phyloP scores from a whole-genome alignment of 305 asterid species.

The Fraxinus greggii region DNA sequence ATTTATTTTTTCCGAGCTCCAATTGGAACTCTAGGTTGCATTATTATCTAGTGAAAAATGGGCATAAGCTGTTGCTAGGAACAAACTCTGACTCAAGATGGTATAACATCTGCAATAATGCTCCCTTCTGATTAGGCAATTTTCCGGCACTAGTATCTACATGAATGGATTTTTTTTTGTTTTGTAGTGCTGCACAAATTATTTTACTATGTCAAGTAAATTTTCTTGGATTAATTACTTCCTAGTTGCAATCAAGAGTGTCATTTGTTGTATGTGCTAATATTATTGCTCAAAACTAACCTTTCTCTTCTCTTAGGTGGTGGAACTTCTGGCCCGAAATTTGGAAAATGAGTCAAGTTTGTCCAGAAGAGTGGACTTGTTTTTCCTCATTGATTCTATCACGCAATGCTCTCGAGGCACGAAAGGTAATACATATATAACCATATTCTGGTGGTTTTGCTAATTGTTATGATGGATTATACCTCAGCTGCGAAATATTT shows the following conservation, averaged over 20 bases:
- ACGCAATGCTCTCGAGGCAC: constrained; percentile 73
- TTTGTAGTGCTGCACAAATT: background rate
- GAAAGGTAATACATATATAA: constrained; percentile 52
- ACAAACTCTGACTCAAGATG: background rate
- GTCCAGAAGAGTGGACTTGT: constrained; percentile 77
- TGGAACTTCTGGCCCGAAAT: constrained; percentile 60
- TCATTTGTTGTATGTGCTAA: background rate
- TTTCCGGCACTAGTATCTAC: background rate
- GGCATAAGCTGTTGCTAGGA: background rate
- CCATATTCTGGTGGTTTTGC: constrained; percentile 10
- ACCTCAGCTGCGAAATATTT: constrained; percentile 8
- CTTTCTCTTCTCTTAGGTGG: constrained; percentile 48
- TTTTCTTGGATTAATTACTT: constrained; percentile 1
- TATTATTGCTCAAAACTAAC: background rate
- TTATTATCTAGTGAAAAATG: background rate
- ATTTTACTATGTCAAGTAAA: background rate
- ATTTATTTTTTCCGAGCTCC: background rate
- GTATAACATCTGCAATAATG: background rate
- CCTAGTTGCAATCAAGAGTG: background rate
- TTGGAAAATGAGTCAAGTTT: constrained; percentile 70
- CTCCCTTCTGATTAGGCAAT: background rate
- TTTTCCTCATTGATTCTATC: constrained; percentile 91
- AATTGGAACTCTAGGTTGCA: background rate
- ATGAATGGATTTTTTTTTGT: background rate
- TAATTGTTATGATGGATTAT: background rate